Percentiles rank a stretch among this genome's conserved stretches.
Evolutionary conservation across 106 monocot genomes (phyloP).

Genomic region (Allium sativum): DNA sequence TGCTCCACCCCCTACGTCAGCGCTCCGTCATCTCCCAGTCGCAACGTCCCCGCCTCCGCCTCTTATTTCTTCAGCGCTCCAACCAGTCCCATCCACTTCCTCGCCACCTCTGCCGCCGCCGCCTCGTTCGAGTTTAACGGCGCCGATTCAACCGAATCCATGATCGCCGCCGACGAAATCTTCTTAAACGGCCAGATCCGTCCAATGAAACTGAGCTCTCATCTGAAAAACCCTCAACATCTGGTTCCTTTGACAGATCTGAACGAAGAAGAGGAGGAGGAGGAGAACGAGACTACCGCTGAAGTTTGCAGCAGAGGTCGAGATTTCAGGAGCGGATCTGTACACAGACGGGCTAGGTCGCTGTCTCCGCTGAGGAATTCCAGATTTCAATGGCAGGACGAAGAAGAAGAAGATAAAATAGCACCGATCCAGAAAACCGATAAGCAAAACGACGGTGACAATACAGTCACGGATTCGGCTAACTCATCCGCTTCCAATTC

Average conservation of each 20-base stretch:
- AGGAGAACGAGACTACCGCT: background rate
- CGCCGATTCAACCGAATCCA: conserved; percentile 21
- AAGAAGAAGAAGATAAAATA: conserved; percentile 15
- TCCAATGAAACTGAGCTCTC: conserved; percentile 56
- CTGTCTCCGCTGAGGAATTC: conserved; percentile 67
- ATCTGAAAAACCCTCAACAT: conserved; percentile 36
- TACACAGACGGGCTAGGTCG: conserved; percentile 78
- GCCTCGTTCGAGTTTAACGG: conserved; percentile 46
- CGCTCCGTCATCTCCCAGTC: conserved; percentile 49
- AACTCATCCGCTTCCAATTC: conserved; percentile 44
- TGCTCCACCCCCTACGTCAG: conserved; percentile 44
- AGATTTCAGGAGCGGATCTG: conserved; percentile 64
- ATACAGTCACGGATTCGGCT: conserved; percentile 13
- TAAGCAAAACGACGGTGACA: conserved; percentile 13
- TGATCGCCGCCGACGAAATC: conserved; percentile 78
- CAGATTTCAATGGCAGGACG: conserved; percentile 30
- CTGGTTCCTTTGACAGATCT: conserved; percentile 44
- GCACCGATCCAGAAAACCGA: conserved; percentile 1
- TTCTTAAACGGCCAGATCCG: conserved; percentile 82
- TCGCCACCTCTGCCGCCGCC: conserved; percentile 21
- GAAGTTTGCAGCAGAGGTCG: conserved; percentile 22
- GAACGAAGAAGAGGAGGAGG: conserved; percentile 32
- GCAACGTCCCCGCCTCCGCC: background rate
- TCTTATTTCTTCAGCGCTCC: conserved; percentile 54
- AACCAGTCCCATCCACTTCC: conserved; percentile 55